Base-by-base conservation (phyloP, 176 grass and related monocot genomes). In the Melocanna baccifera region DNA sequence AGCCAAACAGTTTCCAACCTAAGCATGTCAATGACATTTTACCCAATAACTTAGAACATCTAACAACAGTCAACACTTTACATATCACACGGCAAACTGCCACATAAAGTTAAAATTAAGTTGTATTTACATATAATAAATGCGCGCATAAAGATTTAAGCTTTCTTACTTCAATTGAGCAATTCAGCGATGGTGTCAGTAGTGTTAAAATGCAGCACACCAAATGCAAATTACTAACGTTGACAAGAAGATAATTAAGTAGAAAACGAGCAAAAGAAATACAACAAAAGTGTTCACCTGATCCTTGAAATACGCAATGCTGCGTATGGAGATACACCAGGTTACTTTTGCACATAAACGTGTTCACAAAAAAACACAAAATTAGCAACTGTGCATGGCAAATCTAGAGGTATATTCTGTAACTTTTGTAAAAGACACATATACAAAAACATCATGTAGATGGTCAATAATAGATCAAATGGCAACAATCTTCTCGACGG, bases 271-370 rank as follows among this genome's bases (percentile, higher is more conserved):
- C 2, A 48, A 4, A 19, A 58, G 25, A 25, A n/a, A 70, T 40
- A 39, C 1, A 75, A 48, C 23, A 77, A 80, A 34, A 81, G 20
- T 56, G 37, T 12, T 30, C 14, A 97, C 94, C 92, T 94, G 94
- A 70, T 97, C 94, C 90, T 94, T 97, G 81, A 97, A 97, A 83
- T n/a, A n/a, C n/a, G n/a, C n/a, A n/a, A 50, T 28, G 14, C n/a
- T 36, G 26, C 12, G 4, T 0, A 48, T 10, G 26, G n/a, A 62
- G 19, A 26, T 40, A 3, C 22, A 22, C 13, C 25, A 16, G 28
- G 28, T 30, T 14, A 63, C 28, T 32, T 14, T 63, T 16, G 29
- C 14, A 11, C 23, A 52, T 30, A 34, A 9, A 12, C 9, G 11
- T 74, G 47, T 34, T 52, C 0, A 7, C 25, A 20, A 10, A 73